Evolutionary conservation across 306 rosid genomes (phyloP).

Genomic region (Sindora glabra): DNA sequence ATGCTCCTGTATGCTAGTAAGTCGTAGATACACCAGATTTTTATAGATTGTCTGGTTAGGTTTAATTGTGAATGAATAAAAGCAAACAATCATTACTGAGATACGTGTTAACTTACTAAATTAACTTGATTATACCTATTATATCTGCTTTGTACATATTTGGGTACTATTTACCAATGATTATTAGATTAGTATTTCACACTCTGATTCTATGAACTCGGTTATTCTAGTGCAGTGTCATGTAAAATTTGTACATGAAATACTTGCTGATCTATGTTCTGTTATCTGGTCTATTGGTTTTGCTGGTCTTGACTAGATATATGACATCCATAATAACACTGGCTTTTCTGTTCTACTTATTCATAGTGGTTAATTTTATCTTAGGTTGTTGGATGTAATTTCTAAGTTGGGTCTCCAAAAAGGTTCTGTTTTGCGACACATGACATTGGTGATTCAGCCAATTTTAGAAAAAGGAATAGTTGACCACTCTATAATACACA

Average conservation of each 20-base stretch:
- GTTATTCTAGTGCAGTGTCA: not conserved
- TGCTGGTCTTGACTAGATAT: not conserved
- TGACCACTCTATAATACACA: conserved; percentile 87
- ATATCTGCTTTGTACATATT: not conserved
- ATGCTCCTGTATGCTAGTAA: not conserved
- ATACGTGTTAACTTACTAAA: not conserved
- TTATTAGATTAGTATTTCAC: not conserved
- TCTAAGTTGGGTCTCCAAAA: conserved; percentile 71
- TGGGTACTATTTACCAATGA: not conserved
- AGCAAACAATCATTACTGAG: not conserved
- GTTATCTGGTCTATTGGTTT: conserved; percentile 3
- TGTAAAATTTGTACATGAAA: not conserved
- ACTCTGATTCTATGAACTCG: not conserved
- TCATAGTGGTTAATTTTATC: conserved; percentile 11
- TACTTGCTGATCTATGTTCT: not conserved
- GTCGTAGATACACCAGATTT: not conserved
- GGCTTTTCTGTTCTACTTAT: not conserved
- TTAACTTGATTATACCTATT: not conserved
- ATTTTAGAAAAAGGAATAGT: conserved; percentile 95
- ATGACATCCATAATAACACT: not conserved
- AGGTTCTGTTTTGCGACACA: conserved; percentile 71
- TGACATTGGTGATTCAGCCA: conserved; percentile 74
- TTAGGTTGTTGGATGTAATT: conserved; percentile 70
- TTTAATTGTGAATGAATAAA: not conserved
- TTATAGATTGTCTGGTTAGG: not conserved